Conservation (phyloP, 257 asterid genomes). For the Leptodermis oblonga region DNA sequence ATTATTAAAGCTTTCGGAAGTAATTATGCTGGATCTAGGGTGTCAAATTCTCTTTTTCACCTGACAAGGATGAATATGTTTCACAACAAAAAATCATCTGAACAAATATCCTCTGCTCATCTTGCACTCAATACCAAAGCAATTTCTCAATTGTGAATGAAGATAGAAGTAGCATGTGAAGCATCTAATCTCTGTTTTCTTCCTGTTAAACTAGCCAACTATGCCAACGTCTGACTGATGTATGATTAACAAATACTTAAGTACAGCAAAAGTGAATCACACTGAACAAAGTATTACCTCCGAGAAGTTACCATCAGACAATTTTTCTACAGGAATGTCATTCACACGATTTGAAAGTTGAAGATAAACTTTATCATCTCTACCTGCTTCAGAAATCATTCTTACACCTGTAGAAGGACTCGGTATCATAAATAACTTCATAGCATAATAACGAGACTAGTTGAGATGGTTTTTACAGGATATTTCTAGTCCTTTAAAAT, state of each 20-base stretch:
- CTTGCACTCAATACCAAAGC: background rate
- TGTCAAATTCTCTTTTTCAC: background rate
- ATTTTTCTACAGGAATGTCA: slow-evolving; percentile 41
- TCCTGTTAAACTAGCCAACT: background rate
- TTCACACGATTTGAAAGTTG: slow-evolving; percentile 55
- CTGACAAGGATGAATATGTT: background rate
- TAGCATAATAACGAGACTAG: background rate
- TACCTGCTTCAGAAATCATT: slow-evolving; percentile 39
- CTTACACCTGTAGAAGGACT: slow-evolving; percentile 47
- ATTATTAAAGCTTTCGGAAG: background rate
- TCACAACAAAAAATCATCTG: background rate
- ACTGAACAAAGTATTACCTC: slow-evolving; percentile 44
- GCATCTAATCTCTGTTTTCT: background rate
- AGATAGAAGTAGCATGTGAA: background rate
- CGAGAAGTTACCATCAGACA: slow-evolving; percentile 71
- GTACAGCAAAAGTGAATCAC: background rate
- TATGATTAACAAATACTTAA: background rate
- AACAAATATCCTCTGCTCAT: slow-evolving; percentile 2
- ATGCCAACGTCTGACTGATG: background rate
- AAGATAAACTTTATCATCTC: slow-evolving; percentile 35
- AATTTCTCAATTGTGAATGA: background rate
- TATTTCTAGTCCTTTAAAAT: background rate
- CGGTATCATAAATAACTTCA: slow-evolving; percentile 8
- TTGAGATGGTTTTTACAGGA: background rate
- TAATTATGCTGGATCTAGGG: background rate